Evolutionary conservation across 2,329 filamentous ascomycete species (phyloP).

Genomic region (Polychaeton citri): DNA sequence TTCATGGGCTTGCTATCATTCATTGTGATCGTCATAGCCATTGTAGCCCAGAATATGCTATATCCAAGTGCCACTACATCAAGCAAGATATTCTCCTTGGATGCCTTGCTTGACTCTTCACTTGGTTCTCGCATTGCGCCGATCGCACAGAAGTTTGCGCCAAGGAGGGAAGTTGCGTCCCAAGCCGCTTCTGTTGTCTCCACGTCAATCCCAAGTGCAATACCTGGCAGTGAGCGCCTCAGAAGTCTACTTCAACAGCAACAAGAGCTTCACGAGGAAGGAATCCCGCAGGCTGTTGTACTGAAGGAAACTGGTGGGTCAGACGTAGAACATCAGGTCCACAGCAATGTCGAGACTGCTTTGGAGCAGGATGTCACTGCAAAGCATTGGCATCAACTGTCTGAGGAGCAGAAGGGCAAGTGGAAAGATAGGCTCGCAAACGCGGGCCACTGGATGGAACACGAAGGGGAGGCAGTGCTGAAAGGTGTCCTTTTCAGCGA

Average conservation of each 20-base stretch:
- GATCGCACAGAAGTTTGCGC: neutral
- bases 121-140: neutral
- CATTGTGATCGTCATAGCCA: slow-evolving; percentile 47
- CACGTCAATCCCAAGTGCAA: slow-evolving; percentile 2
- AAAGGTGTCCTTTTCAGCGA: slow-evolving; percentile 67
- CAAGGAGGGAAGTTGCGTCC: slow-evolving; percentile 13
- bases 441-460: slow-evolving; percentile 66
- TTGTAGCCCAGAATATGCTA: slow-evolving; percentile 53
- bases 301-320: neutral
- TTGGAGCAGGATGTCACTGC: slow-evolving; percentile 33
- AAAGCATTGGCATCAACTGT: slow-evolving; percentile 59
- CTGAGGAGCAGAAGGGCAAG: slow-evolving; percentile 43
- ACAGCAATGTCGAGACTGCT: slow-evolving; percentile 26
- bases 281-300: slow-evolving; percentile 20
- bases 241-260: neutral
- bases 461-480: slow-evolving; percentile 64
- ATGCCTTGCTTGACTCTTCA: slow-evolving; percentile 9
- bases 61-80: slow-evolving; percentile 22
- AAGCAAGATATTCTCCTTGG: slow-evolving; percentile 36
- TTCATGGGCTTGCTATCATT: slow-evolving; percentile 47
- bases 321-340: slow-evolving; percentile 10
- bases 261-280: slow-evolving; percentile 26
- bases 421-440: slow-evolving; percentile 59
- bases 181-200: slow-evolving; percentile 10
- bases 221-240: neutral